These are phyloP conservation scores for Nothopassalora personata DNA, from an alignment of 2,329 filamentous ascomycete genomes.

Conservation along the genomic window DNA sequence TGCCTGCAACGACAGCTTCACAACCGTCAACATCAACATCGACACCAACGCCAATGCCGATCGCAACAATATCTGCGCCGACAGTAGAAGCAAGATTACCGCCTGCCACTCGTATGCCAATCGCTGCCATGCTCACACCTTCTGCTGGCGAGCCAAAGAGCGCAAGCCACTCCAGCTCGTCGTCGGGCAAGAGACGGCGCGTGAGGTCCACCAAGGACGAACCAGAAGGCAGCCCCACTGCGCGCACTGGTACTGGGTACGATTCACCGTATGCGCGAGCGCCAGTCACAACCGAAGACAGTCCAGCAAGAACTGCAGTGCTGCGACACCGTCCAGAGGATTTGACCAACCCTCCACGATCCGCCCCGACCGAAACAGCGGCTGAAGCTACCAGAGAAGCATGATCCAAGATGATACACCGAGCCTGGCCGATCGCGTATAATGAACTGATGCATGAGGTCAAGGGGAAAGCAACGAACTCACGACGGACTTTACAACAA, in stretches of 20 bases:
- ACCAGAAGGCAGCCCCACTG: slow-evolving; percentile 12
- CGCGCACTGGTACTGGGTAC: slow-evolving; percentile 17
- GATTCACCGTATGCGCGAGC: slow-evolving; percentile 26
- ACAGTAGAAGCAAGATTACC: slow-evolving; percentile 5
- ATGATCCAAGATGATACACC: slow-evolving; percentile 1
- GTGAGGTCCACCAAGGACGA: slow-evolving; percentile 25
- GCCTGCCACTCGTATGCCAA: slow-evolving; percentile 29
- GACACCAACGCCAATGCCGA: slow-evolving; percentile 5
- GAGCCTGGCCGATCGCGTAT: background rate
- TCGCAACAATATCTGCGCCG: background rate
- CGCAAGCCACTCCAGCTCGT: slow-evolving; percentile 27
- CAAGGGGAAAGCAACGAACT: background rate
- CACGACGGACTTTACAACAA: background rate
- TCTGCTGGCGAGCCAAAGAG: slow-evolving; percentile 23
- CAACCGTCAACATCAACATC: slow-evolving; percentile 11
- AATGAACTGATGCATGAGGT: background rate
- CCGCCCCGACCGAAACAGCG: slow-evolving; percentile 4
- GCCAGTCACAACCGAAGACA: slow-evolving; percentile 16
- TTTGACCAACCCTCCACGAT: slow-evolving; percentile 15
- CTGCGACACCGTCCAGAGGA: slow-evolving; percentile 21
- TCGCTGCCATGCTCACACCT: slow-evolving; percentile 32
- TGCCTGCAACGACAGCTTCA: slow-evolving; percentile 21
- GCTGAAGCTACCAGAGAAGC: slow-evolving; percentile 4
- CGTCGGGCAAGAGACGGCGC: slow-evolving; percentile 30
- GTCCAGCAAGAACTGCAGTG: slow-evolving; percentile 24